These are phyloP conservation scores for Penicillium sp. DNA, from an alignment of 2,329 filamentous ascomycete genomes.

Conservation along the genomic window DNA sequence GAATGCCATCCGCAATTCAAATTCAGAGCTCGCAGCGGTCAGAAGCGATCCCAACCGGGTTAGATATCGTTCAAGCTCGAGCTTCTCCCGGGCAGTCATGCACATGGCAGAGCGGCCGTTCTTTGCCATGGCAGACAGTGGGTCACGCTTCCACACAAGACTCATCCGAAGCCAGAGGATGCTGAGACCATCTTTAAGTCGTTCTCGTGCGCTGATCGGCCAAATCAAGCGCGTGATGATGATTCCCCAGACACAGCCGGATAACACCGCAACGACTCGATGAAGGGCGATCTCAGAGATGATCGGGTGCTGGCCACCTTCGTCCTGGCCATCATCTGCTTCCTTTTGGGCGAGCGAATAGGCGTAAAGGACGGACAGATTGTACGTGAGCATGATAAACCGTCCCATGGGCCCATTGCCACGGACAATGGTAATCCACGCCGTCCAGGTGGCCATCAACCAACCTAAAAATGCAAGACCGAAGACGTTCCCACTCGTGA, in stretches of 20 bases:
- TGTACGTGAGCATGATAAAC: slow-evolving; percentile 93
- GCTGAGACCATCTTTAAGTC: slow-evolving; percentile 83
- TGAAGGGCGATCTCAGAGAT: slow-evolving; percentile 87
- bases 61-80: slow-evolving; percentile 74
- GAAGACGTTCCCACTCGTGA: slow-evolving; percentile 67
- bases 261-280: slow-evolving; percentile 77
- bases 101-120: slow-evolving; percentile 60
- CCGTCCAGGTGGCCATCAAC: slow-evolving; percentile 74
- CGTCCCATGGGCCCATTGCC: slow-evolving; percentile 85
- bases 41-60: slow-evolving; percentile 70
- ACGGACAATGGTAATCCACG: slow-evolving; percentile 80
- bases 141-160: slow-evolving; percentile 92
- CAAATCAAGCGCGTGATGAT: slow-evolving; percentile 84
- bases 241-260: slow-evolving; percentile 87
- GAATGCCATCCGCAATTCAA: slow-evolving; percentile 83
- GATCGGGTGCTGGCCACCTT: slow-evolving; percentile 75
- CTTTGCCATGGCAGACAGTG: slow-evolving; percentile 67
- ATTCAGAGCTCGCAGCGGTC: slow-evolving; percentile 71
- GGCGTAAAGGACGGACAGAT: slow-evolving; percentile 87
- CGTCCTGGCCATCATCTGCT: slow-evolving; percentile 68
- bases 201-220: slow-evolving; percentile 84
- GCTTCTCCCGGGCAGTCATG: slow-evolving; percentile 82
- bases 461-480: slow-evolving; percentile 77
- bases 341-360: slow-evolving; percentile 82
- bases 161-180: slow-evolving; percentile 93